Percentiles rank a stretch among this genome's conserved stretches.
Conservation (phyloP, 257 asterid species). For the Jasminum sambac region DNA sequence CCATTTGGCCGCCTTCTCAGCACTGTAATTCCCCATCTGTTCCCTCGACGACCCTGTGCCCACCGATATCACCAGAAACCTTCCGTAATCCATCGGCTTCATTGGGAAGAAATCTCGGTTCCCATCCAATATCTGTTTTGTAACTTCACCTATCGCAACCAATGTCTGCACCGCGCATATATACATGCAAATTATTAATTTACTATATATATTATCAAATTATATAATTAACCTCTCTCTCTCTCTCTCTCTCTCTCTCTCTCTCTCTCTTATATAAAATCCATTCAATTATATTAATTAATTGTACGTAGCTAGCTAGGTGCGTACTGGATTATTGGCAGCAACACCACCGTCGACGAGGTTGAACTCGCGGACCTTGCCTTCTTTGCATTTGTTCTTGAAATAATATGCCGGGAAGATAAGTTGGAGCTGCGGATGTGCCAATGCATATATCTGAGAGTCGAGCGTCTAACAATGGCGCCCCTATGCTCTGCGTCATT, state of each 20-base stretch:
- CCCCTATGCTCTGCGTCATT: conserved; percentile 29
- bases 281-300: too few relatives aligned
- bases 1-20: conserved; percentile 41
- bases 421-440: conserved; percentile 67
- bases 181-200: too few relatives aligned
- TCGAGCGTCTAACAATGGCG: conserved; percentile 30
- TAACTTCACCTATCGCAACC: conserved; percentile 42
- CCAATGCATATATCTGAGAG: conserved; percentile 53
- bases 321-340: conserved; percentile 63
- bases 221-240: too few relatives aligned
- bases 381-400: conserved; percentile 26
- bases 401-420: conserved; percentile 49
- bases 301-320: not conserved
- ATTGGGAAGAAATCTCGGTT: conserved; percentile 32
- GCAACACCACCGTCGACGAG: conserved; percentile 58
- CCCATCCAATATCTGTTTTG: conserved; percentile 27
- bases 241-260: too few relatives aligned
- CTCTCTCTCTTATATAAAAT: too few relatives aligned
- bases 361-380: conserved; percentile 32
- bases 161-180: conserved; percentile 43
- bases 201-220: too few relatives aligned
- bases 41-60: conserved; percentile 44
- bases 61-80: conserved; percentile 42
- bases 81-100: conserved; percentile 30
- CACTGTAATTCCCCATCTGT: conserved; percentile 28